phyloP scores from a whole-genome alignment of 345 rosid genomes.

The Pistacia integerrima region DNA sequence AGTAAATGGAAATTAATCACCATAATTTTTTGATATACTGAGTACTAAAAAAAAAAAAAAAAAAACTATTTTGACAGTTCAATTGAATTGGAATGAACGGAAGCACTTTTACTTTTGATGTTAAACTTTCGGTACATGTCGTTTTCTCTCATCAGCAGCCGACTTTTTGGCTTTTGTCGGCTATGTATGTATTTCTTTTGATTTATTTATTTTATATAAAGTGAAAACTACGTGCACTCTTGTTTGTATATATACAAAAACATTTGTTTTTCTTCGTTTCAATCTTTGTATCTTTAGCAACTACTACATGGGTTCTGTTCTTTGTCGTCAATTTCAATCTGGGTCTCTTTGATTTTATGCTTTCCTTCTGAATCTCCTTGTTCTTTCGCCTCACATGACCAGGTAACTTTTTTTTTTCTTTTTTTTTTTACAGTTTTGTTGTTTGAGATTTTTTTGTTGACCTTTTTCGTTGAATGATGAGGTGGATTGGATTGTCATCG shows the following conservation, averaged over 20 bases:
- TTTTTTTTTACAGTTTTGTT: neutral
- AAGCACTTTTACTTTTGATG: neutral
- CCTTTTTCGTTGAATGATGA: neutral
- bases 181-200: constrained; percentile 12
- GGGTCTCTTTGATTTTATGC: constrained; percentile 20
- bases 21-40: no score
- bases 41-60: no score
- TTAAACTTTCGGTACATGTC: constrained; percentile 40
- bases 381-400: constrained; percentile 9
- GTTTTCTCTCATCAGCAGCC: constrained; percentile 40
- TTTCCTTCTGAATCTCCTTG: constrained; percentile 22
- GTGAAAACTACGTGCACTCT: constrained; percentile 47
- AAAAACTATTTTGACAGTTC: constrained; percentile 14
- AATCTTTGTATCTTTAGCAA: constrained; percentile 3
- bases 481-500: neutral
- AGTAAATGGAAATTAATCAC: no score
- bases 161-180: constrained; percentile 50
- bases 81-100: neutral
- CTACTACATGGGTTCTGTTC: constrained; percentile 18
- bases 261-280: constrained; percentile 15
- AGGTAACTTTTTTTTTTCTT: constrained; percentile 18
- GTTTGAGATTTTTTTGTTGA: neutral
- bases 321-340: constrained; percentile 21
- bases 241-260: constrained; percentile 5
- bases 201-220: neutral